Percentiles rank a stretch among this genome's conserved stretches.
phyloP scores from a whole-genome alignment of 2,329 filamentous ascomycete species.

The Dendryphion nanum region DNA sequence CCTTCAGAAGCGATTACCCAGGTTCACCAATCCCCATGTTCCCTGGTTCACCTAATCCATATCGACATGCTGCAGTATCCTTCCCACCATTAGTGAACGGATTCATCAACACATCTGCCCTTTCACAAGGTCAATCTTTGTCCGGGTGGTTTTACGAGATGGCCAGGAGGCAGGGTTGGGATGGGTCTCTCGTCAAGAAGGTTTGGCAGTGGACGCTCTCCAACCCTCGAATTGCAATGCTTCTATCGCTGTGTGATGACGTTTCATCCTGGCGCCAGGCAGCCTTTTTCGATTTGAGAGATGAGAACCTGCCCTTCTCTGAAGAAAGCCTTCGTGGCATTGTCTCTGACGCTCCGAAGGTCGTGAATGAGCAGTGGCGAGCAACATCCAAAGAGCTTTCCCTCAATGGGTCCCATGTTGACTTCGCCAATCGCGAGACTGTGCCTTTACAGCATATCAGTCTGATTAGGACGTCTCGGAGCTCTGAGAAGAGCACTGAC shows the following conservation, averaged over 20 bases:
- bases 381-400: conserved; percentile 40
- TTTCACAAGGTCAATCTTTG: conserved; percentile 37
- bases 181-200: conserved; percentile 31
- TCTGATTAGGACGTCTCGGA: conserved; percentile 28
- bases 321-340: conserved; percentile 39
- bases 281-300: conserved; percentile 37
- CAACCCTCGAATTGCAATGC: conserved; percentile 37
- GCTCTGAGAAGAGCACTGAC: conserved; percentile 36
- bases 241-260: conserved; percentile 40
- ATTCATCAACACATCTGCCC: conserved; percentile 35
- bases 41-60: conserved; percentile 35
- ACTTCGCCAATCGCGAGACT: conserved; percentile 36
- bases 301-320: conserved; percentile 37
- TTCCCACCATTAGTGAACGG: conserved; percentile 34
- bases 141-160: conserved; percentile 38
- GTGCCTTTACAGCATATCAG: conserved; percentile 36
- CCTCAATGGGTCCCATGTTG: conserved; percentile 36
- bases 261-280: conserved; percentile 39
- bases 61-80: conserved; percentile 24
- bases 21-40: conserved; percentile 24
- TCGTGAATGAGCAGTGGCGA: conserved; percentile 42
- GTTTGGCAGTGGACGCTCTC: conserved; percentile 42
- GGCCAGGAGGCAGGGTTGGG: conserved; percentile 36
- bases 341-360: conserved; percentile 35
- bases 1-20: conserved; percentile 30